Percentiles rank a stretch among this genome's conserved stretches.
Evolutionary conservation across 208 protist genomes (phyloP).

Genomic region (Leishmania aethiopica): DNA sequence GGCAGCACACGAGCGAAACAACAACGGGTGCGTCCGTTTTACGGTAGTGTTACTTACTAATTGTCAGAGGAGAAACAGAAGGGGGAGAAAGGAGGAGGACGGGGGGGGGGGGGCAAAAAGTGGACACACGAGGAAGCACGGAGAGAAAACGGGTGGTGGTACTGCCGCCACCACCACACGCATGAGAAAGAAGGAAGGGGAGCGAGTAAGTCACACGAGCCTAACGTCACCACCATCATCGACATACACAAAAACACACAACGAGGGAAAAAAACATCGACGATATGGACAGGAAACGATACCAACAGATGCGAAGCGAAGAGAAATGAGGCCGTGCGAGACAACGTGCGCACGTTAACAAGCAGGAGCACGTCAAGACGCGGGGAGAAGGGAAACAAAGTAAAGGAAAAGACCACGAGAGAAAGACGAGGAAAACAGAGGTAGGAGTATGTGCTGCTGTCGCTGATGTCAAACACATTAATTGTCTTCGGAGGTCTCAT

Average conservation of each 20-base stretch:
- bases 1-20: background rate
- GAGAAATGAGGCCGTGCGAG: background rate
- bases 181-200: background rate
- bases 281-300: background rate
- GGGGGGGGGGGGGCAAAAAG: background rate
- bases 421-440: background rate
- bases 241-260: background rate
- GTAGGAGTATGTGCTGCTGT: too few relatives aligned
- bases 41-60: background rate
- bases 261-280: background rate
- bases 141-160: background rate
- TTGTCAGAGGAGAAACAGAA: background rate
- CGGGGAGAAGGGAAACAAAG: background rate
- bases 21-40: background rate
- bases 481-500: too few relatives aligned
- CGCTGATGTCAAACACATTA: too few relatives aligned
- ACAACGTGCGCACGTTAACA: background rate
- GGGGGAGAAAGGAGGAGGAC: background rate
- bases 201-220: background rate
- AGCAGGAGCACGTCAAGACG: background rate
- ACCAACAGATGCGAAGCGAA: background rate
- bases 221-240: background rate
- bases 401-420: background rate
- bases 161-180: background rate
- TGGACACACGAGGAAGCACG: background rate